Percentiles rank a stretch among this genome's conserved stretches.
Evolutionary conservation across 2,329 filamentous ascomycete species (phyloP).

Genomic region (Fulvia fulva): DNA sequence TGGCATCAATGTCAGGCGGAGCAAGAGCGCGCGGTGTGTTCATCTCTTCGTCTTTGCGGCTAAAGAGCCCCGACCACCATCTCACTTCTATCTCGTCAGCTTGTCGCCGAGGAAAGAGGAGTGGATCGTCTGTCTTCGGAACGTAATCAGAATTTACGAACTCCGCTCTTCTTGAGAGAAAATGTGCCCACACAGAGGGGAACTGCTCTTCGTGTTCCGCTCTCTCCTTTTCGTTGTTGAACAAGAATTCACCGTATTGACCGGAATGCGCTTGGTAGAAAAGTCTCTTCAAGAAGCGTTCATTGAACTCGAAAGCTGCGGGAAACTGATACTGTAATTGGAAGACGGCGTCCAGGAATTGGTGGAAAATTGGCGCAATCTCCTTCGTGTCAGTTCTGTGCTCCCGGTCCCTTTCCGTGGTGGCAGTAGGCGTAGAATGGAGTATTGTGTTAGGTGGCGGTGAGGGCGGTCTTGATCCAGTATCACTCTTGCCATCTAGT

Average conservation of each 20-base stretch:
- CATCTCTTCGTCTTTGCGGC: slow-evolving; percentile 86
- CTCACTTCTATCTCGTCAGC: slow-evolving; percentile 60
- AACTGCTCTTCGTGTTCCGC: slow-evolving; percentile 64
- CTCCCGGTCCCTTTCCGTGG: slow-evolving; percentile 49
- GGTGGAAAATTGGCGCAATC: slow-evolving; percentile 93
- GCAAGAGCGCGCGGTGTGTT: slow-evolving; percentile 54
- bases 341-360: slow-evolving; percentile 92
- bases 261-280: slow-evolving; percentile 94
- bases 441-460: slow-evolving; percentile 45
- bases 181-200: slow-evolving; percentile 93
- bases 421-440: slow-evolving; percentile 41
- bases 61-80: slow-evolving; percentile 92
- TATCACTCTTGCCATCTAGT: slow-evolving; percentile 60
- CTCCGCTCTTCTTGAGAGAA: slow-evolving; percentile 72
- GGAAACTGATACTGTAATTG: slow-evolving; percentile 84
- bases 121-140: slow-evolving; percentile 68
- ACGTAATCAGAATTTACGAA: slow-evolving; percentile 83
- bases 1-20: slow-evolving; percentile 7
- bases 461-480: slow-evolving; percentile 33
- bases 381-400: slow-evolving; percentile 81
- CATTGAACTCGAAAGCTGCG: slow-evolving; percentile 91
- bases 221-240: slow-evolving; percentile 89
- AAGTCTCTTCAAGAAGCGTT: slow-evolving; percentile 81
- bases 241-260: slow-evolving; percentile 95
- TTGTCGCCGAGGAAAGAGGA: slow-evolving; percentile 67